These are phyloP conservation scores for Trypanosoma grayi DNA, from an alignment of 208 protist species.

Conservation along the genomic window DNA sequence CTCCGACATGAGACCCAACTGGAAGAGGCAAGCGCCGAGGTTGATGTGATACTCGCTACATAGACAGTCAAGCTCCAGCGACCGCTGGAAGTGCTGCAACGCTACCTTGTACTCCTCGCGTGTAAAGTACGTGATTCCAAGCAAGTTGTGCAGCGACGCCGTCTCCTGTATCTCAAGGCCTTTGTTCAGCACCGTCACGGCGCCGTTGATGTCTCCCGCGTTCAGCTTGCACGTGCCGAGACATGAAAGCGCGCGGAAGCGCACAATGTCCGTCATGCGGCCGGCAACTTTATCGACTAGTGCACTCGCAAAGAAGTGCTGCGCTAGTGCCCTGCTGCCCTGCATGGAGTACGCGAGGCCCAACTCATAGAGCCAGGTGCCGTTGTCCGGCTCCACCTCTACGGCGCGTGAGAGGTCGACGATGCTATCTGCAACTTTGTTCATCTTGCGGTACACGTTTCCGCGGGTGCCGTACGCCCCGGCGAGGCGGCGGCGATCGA, in stretches of 20 bases:
- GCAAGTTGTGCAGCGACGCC: conserved; percentile 54
- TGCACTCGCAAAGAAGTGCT: conserved; percentile 40
- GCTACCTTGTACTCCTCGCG: conserved; percentile 43
- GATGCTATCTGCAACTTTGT: conserved; percentile 50
- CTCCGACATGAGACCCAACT: conserved; percentile 42
- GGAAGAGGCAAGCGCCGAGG: conserved; percentile 62
- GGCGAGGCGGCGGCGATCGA: conserved; percentile 51
- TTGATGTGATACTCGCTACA: conserved; percentile 66
- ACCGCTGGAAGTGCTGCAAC: conserved; percentile 59
- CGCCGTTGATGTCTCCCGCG: conserved; percentile 21
- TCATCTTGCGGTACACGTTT: conserved; percentile 37
- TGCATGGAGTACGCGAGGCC: conserved; percentile 49
- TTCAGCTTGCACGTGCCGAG: conserved; percentile 32
- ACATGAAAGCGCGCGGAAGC: conserved; percentile 25
- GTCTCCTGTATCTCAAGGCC: conserved; percentile 66
- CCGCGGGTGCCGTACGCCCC: conserved; percentile 65
- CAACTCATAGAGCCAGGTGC: conserved; percentile 76
- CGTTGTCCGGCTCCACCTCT: conserved; percentile 82
- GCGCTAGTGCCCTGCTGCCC: conserved; percentile 36
- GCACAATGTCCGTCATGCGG: conserved; percentile 30
- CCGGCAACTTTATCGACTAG: conserved; percentile 48
- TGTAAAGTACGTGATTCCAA: conserved; percentile 79
- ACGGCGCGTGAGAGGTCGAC: conserved; percentile 65
- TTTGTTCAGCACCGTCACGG: conserved; percentile 33
- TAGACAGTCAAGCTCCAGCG: conserved; percentile 57